These are phyloP conservation scores for Lyophyllum shimeji DNA, from an alignment of 768 basidiomycete genomes.

Conservation along the genomic window DNA sequence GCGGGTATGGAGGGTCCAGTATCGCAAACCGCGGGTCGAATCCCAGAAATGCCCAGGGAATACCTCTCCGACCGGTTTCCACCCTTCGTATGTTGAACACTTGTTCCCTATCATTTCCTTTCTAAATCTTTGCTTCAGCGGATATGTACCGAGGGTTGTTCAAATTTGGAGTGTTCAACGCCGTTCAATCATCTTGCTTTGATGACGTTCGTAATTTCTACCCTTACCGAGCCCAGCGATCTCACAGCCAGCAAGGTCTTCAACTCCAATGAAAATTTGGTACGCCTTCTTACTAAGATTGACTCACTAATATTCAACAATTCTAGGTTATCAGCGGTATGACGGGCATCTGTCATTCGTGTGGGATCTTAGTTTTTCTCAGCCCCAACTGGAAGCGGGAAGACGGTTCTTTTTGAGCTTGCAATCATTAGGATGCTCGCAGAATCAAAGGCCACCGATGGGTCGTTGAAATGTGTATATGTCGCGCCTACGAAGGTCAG, in stretches of 20 bases:
- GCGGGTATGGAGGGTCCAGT: background rate
- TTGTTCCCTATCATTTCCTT: constrained; percentile 1
- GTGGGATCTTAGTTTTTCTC: constrained; percentile 6
- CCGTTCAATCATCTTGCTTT: constrained; percentile 84
- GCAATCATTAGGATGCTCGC: constrained; percentile 77
- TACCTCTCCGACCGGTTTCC: constrained; percentile 66
- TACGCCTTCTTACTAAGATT: constrained; percentile 24
- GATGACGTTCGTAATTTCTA: constrained; percentile 52
- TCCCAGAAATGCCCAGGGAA: constrained; percentile 41
- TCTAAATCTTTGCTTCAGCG: constrained; percentile 45
- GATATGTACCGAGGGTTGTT: constrained; percentile 80
- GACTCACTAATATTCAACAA: constrained; percentile 7
- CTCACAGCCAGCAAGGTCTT: constrained; percentile 44
- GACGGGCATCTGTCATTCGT: background rate
- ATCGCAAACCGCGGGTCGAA: constrained; percentile 16
- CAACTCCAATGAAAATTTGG: constrained; percentile 62
- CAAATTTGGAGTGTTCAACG: constrained; percentile 90
- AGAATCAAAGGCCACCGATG: constrained; percentile 32
- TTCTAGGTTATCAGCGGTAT: constrained; percentile 71
- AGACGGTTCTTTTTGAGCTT: constrained; percentile 93
- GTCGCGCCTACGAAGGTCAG: constrained; percentile 88
- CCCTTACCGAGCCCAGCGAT: background rate
- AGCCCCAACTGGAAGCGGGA: constrained; percentile 97
- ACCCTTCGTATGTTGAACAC: constrained; percentile 57
- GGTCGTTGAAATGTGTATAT: constrained; percentile 75